Evolutionary conservation across 208 protist genomes (phyloP).

Genomic region (Leishmania lainsoni): DNA sequence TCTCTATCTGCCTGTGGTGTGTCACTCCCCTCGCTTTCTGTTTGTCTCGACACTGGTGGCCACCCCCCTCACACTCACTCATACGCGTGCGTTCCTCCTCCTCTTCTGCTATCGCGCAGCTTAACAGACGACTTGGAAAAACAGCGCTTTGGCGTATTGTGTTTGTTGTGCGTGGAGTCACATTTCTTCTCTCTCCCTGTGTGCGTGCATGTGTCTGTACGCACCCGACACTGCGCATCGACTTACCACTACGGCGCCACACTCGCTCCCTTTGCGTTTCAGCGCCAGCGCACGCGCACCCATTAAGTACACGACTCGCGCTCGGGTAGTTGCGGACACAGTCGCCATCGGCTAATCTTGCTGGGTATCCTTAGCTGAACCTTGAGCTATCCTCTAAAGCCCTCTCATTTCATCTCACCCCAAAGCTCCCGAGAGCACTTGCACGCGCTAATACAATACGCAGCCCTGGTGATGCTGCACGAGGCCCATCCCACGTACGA

Average conservation of each 20-base stretch:
- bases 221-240: neutral
- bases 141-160: neutral
- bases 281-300: neutral
- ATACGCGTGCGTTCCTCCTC: neutral
- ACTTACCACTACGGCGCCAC: neutral
- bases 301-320: neutral
- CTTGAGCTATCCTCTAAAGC: neutral
- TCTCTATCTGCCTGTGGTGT: no score
- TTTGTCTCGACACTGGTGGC: neutral
- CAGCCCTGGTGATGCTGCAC: conserved; percentile 1
- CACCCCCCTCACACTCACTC: neutral
- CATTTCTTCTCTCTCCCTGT: neutral
- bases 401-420: neutral
- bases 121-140: neutral
- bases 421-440: no score
- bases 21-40: no score
- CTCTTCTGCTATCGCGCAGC: no score
- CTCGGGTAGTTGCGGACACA: neutral
- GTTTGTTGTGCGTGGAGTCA: neutral
- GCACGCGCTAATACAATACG: neutral
- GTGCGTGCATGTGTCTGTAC: neutral
- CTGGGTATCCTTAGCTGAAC: neutral
- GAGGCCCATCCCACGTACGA: neutral
- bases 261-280: neutral
- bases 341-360: neutral